phyloP scores from a whole-genome alignment of 2,329 filamentous ascomycete species.

The Metarhizium anisopliae region DNA sequence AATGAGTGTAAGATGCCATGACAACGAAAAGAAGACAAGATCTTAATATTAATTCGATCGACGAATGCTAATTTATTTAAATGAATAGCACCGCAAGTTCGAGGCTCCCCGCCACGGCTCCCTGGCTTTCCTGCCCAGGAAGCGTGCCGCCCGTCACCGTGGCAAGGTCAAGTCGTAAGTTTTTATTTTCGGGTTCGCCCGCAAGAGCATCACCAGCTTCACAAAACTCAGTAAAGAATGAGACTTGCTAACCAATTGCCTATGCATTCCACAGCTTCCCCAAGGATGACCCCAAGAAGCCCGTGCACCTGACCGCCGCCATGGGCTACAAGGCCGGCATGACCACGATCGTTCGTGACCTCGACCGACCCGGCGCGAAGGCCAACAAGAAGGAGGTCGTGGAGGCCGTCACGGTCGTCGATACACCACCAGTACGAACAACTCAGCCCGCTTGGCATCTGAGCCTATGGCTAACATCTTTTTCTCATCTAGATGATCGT shows the following conservation, averaged over 20 bases:
- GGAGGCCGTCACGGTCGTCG: constrained; percentile 79
- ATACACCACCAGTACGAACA: constrained; percentile 92
- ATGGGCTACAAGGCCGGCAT: constrained; percentile 99
- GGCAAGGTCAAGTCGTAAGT: constrained; percentile 98
- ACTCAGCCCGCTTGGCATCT: constrained; percentile 71
- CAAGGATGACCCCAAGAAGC: constrained; percentile 99
- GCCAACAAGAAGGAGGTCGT: constrained; percentile 98
- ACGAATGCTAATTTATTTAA: constrained; percentile 7
- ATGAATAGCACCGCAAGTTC: constrained; percentile 44
- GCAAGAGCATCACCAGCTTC: background rate
- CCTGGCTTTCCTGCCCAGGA: constrained; percentile 78
- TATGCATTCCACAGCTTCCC: constrained; percentile 64
- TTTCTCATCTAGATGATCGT: constrained; percentile 77
- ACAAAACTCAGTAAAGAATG: too few relatives aligned
- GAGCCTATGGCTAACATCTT: constrained; percentile 64
- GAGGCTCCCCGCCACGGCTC: constrained; percentile 94
- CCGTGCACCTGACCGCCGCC: constrained; percentile 93
- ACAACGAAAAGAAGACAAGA: background rate
- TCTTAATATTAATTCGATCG: background rate
- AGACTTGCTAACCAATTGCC: background rate
- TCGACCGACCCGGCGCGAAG: constrained; percentile 98
- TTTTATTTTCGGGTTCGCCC: background rate
- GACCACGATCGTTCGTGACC: constrained; percentile 98
- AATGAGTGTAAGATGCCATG: constrained; percentile 28
- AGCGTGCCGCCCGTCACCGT: constrained; percentile 88